A percentile compares a stretch with the other conserved stretches of the same genome.
These are phyloP conservation scores for Trichoderma orchidacearum DNA, from an alignment of 495 filamentous ascomycete species.

Conservation along the genomic window DNA sequence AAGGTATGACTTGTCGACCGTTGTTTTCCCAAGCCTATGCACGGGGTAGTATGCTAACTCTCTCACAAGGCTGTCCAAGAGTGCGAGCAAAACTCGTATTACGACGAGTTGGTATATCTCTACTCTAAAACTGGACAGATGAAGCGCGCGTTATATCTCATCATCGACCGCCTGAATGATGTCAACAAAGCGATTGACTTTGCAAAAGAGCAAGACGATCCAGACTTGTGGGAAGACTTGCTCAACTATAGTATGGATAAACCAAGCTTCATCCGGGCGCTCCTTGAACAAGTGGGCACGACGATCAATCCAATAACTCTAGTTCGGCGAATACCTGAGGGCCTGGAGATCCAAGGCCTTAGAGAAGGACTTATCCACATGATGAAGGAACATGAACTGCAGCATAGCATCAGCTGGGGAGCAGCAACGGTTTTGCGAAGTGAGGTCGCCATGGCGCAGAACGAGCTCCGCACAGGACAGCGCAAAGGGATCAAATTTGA, in stretches of 20 bases:
- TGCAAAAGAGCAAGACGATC: slow-evolving; percentile 81
- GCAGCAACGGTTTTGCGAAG: slow-evolving; percentile 75
- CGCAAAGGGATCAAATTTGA: slow-evolving; percentile 81
- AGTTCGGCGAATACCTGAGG: slow-evolving; percentile 80
- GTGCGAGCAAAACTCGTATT: slow-evolving; percentile 66
- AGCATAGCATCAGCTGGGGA: slow-evolving; percentile 78
- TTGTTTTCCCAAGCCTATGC: background rate
- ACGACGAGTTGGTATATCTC: slow-evolving; percentile 83
- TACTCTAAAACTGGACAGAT: slow-evolving; percentile 89
- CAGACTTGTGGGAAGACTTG: slow-evolving; percentile 87
- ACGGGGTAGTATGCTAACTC: background rate
- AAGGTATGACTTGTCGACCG: slow-evolving; percentile 18
- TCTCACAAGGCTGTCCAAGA: slow-evolving; percentile 46
- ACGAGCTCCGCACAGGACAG: slow-evolving; percentile 59
- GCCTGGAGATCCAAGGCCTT: slow-evolving; percentile 80
- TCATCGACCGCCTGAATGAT: slow-evolving; percentile 77
- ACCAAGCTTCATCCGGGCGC: slow-evolving; percentile 78
- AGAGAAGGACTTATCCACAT: slow-evolving; percentile 71
- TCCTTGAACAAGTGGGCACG: slow-evolving; percentile 88
- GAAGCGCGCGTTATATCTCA: slow-evolving; percentile 77
- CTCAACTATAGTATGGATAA: slow-evolving; percentile 95
- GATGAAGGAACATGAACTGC: slow-evolving; percentile 86
- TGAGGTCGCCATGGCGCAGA: slow-evolving; percentile 77
- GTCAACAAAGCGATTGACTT: slow-evolving; percentile 87
- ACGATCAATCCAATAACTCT: slow-evolving; percentile 81